Evolutionary conservation across 495 filamentous ascomycete species (phyloP).

Genomic region (Penicillium cataractarum): DNA sequence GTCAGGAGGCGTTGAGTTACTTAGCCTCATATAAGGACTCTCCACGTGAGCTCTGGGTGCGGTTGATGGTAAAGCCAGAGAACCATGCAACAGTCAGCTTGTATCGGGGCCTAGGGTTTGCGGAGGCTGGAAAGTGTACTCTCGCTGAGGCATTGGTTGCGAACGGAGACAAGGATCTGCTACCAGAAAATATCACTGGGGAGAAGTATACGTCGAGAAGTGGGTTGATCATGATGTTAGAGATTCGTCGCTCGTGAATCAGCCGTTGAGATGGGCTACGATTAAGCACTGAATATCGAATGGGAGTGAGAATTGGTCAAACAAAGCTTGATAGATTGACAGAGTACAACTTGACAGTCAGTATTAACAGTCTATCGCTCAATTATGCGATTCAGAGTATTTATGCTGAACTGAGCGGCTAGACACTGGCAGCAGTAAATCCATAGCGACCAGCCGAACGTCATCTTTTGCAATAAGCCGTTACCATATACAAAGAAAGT

Average conservation of each 20-base stretch:
- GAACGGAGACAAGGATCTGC: conserved; percentile 38
- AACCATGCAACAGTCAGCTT: conserved; percentile 35
- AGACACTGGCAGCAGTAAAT: not conserved
- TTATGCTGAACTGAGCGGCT: too few relatives aligned
- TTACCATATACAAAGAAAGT: too few relatives aligned
- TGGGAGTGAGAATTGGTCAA: not conserved
- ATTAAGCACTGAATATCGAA: not conserved
- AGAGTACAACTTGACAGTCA: not conserved
- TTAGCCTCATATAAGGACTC: conserved; percentile 18
- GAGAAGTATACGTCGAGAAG: conserved; percentile 26
- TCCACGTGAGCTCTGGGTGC: conserved; percentile 23
- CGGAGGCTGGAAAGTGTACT: conserved; percentile 30
- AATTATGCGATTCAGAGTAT: too few relatives aligned
- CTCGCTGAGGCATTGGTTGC: conserved; percentile 36
- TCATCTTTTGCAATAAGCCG: too few relatives aligned
- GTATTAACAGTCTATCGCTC: not conserved
- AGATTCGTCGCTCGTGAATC: not conserved
- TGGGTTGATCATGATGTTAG: conserved; percentile 27
- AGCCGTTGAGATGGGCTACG: not conserved
- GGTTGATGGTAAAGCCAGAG: conserved; percentile 37
- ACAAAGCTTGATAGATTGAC: not conserved
- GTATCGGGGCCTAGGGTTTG: conserved; percentile 38
- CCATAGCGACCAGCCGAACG: not conserved
- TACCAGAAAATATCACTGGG: conserved; percentile 30
- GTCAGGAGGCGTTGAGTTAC: conserved; percentile 34